These are phyloP conservation scores for Metschnikowia noctiluminum DNA, from an alignment of 805 yeast genomes.

Conservation along the genomic window DNA sequence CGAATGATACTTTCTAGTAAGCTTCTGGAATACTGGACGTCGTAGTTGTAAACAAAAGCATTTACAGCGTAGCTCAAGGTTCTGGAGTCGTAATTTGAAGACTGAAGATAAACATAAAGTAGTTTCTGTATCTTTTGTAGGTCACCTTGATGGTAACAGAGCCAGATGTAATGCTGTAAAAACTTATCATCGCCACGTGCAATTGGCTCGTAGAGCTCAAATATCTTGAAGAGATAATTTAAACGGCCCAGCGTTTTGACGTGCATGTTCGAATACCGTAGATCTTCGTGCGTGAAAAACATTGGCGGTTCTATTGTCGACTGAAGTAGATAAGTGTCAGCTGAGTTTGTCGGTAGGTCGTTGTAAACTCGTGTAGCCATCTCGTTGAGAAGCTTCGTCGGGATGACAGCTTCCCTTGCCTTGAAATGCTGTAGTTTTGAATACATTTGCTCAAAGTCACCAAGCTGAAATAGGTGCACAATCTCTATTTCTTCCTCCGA, in stretches of 20 bases:
- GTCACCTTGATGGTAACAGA: conserved; percentile 36
- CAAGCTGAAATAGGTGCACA: conserved; percentile 12
- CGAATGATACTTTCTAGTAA: conserved; percentile 24
- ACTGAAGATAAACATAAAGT: conserved; percentile 21
- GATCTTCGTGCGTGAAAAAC: conserved; percentile 8
- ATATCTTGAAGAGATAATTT: conserved; percentile 22
- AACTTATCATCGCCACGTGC: conserved; percentile 15
- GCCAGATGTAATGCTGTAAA: conserved; percentile 29
- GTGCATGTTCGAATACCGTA: conserved; percentile 9
- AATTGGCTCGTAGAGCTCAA: conserved; percentile 18
- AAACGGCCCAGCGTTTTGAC: conserved; percentile 17
- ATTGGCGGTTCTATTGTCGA: conserved; percentile 14
- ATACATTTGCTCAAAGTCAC: conserved; percentile 12
- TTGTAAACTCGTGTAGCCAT: conserved; percentile 15
- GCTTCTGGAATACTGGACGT: conserved; percentile 29
- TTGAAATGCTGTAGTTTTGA: conserved; percentile 7
- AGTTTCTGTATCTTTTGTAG: conserved; percentile 21
- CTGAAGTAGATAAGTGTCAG: conserved; percentile 12
- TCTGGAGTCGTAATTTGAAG: conserved; percentile 20
- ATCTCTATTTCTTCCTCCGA: conserved; percentile 15
- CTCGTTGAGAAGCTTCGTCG: conserved; percentile 12
- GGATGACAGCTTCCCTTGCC: conserved; percentile 4
- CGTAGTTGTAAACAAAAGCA: conserved; percentile 31
- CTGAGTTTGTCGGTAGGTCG: conserved; percentile 11
- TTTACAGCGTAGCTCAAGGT: conserved; percentile 29